These are phyloP conservation scores for Cinchona pubescens DNA, from an alignment of 257 asterid species.

Conservation along the genomic window DNA sequence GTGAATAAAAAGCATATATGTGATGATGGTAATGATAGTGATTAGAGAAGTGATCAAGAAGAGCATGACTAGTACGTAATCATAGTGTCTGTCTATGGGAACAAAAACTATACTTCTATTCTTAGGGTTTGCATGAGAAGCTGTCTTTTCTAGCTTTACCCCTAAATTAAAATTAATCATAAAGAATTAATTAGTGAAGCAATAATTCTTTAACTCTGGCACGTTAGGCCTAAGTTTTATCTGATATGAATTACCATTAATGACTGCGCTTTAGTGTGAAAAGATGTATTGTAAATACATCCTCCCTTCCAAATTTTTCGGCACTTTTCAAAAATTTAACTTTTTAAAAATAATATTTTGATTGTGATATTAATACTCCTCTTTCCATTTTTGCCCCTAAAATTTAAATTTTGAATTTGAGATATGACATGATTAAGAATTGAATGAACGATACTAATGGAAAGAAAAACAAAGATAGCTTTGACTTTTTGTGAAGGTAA, in stretches of 20 bases:
- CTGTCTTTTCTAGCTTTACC: slow-evolving; percentile 17
- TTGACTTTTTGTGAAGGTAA: no score
- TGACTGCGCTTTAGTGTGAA: background rate
- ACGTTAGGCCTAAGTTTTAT: background rate
- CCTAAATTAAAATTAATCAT: background rate
- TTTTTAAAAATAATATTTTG: no score
- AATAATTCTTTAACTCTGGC: background rate
- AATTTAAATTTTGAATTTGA: no score
- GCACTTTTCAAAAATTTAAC: no score
- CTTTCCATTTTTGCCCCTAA: no score
- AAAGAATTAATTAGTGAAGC: background rate
- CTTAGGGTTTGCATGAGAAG: slow-evolving; percentile 11
- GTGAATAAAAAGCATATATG: slow-evolving; percentile 14
- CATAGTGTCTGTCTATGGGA: slow-evolving; percentile 23
- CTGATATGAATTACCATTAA: background rate
- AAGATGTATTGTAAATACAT: no score
- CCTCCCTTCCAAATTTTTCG: no score
- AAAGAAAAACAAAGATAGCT: no score
- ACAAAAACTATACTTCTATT: slow-evolving; percentile 18
- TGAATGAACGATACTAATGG: no score
- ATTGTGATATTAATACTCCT: no score
- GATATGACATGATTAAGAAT: no score
- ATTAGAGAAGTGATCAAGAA: slow-evolving; percentile 15
- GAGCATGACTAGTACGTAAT: slow-evolving; percentile 27
- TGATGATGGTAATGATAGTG: slow-evolving; percentile 22